These are phyloP conservation scores for Floccularia luteovirens DNA, from an alignment of 768 basidiomycete species.

Conservation along the genomic window DNA sequence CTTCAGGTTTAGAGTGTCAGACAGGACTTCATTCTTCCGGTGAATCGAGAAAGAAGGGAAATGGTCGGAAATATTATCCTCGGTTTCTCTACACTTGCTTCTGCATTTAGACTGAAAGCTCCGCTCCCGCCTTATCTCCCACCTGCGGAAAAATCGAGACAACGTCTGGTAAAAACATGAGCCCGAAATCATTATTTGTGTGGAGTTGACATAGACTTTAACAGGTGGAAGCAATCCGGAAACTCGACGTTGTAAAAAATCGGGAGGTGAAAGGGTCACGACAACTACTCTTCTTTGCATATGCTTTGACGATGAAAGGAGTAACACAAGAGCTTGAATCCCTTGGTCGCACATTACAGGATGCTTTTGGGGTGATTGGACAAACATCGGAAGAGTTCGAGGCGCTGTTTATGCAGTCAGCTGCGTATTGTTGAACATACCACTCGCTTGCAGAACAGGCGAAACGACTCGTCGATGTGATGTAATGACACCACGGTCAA, in stretches of 20 bases:
- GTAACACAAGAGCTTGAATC: constrained; percentile 85
- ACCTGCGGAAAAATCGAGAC: constrained; percentile 80
- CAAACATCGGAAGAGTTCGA: constrained; percentile 80
- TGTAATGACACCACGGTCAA: no score
- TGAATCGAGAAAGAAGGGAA: constrained; percentile 82
- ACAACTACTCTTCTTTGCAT: constrained; percentile 90
- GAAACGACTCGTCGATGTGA: no score
- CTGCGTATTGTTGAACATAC: constrained; percentile 12
- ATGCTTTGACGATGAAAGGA: constrained; percentile 90
- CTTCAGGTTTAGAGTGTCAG: constrained; percentile 57
- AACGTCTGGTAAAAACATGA: constrained; percentile 50
- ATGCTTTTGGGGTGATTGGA: constrained; percentile 90
- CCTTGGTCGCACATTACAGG: constrained; percentile 75
- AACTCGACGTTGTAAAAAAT: constrained; percentile 82
- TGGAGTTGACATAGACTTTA: constrained; percentile 1
- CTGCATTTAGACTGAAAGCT: constrained; percentile 77
- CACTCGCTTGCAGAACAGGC: no score
- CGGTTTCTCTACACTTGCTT: constrained; percentile 74
- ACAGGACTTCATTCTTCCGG: constrained; percentile 84
- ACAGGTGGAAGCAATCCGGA: constrained; percentile 76
- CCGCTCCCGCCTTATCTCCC: constrained; percentile 97
- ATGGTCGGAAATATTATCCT: constrained; percentile 96
- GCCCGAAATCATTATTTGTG: background rate
- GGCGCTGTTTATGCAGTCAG: constrained; percentile 47
- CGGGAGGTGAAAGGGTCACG: constrained; percentile 75